A percentile compares a stretch with the other conserved stretches of the same genome.
phyloP scores from a whole-genome alignment of 1,139 yeast genomes.

The Candida sanyaensis region DNA sequence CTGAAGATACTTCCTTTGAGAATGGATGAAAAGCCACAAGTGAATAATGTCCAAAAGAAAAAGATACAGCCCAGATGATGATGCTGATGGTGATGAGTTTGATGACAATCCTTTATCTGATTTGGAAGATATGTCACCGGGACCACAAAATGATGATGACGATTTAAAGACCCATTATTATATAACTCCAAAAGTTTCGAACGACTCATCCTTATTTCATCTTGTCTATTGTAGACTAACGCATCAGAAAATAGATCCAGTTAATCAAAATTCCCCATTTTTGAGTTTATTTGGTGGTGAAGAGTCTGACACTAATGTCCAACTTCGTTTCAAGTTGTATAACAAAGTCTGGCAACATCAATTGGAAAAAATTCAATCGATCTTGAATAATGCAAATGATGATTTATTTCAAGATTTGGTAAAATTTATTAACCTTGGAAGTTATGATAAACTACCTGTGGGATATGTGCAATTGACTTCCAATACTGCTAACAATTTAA shows the following conservation, averaged over 20 bases:
- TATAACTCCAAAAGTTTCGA: conserved; percentile 9
- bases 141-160: conserved; percentile 1
- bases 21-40: not conserved
- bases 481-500: conserved; percentile 56
- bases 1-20: too few species aligned
- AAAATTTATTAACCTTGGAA: conserved; percentile 23
- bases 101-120: not conserved
- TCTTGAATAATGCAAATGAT: conserved; percentile 40
- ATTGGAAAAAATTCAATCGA: conserved; percentile 32
- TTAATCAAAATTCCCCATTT: conserved; percentile 29
- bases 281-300: conserved; percentile 36
- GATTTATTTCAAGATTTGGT: conserved; percentile 36
- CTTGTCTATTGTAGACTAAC: conserved; percentile 6
- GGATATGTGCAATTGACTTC: conserved; percentile 55
- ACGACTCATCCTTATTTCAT: conserved; percentile 3
- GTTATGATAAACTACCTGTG: conserved; percentile 30
- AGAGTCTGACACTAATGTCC: conserved; percentile 37
- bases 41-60: not conserved
- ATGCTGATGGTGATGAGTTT: not conserved
- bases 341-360: conserved; percentile 41
- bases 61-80: conserved; percentile 1
- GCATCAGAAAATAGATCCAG: conserved; percentile 7
- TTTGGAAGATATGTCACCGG: not conserved
- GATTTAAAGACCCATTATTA: conserved; percentile 13
- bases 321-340: conserved; percentile 41